These are phyloP conservation scores for Trichosporon coremiiforme DNA, from an alignment of 1,284 basidiomycete genomes.

Conservation along the genomic window DNA sequence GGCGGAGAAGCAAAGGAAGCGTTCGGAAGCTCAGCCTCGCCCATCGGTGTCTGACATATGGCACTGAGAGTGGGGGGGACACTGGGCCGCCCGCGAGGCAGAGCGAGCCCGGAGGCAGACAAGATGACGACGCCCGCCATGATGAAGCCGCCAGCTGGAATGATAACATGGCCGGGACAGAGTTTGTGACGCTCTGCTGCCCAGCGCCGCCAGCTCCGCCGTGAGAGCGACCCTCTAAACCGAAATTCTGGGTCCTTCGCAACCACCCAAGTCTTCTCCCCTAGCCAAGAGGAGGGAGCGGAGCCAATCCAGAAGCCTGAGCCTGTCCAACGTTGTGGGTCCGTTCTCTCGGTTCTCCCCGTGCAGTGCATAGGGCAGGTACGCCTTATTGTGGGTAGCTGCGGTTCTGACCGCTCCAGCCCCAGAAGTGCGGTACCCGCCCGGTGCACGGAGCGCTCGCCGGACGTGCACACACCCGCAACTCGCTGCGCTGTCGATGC, in stretches of 20 bases:
- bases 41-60: background rate
- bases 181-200: background rate
- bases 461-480: too few species aligned
- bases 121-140: too few species aligned
- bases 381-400: background rate
- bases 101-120: too few species aligned
- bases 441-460: too few species aligned
- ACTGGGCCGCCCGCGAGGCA: too few species aligned
- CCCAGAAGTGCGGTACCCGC: too few species aligned
- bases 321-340: background rate
- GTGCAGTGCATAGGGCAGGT: background rate
- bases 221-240: slow-evolving; percentile 16
- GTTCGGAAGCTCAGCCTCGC: background rate
- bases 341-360: background rate
- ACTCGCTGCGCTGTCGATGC: too few species aligned
- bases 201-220: background rate
- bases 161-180: background rate
- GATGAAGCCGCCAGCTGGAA: too few species aligned
- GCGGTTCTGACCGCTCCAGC: too few species aligned
- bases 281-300: background rate
- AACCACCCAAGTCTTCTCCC: background rate
- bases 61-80: too few species aligned
- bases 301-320: background rate
- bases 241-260: slow-evolving; percentile 1
- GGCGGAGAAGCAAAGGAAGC: background rate